phyloP scores from a whole-genome alignment of 768 basidiomycete genomes.

The Rhodotorula kratochvilovae region DNA sequence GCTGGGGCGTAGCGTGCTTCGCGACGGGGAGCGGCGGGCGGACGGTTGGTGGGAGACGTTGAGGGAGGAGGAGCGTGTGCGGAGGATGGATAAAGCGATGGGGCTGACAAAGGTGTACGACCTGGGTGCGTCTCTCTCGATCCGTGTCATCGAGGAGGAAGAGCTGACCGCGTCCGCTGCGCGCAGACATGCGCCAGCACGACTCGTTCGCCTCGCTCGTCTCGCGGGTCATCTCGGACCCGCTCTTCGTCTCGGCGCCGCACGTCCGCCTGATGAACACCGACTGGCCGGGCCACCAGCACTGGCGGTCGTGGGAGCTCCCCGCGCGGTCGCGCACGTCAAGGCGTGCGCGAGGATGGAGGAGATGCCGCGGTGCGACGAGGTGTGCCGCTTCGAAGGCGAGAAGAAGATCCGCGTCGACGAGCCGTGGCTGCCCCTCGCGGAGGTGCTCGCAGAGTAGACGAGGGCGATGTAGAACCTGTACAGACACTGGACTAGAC shows the following conservation, averaged over 20 bases:
- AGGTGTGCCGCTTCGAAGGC: conserved; percentile 4
- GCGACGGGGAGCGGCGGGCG: neutral
- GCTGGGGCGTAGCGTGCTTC: neutral
- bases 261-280: conserved; percentile 1
- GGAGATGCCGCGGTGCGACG: neutral
- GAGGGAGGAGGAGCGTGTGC: neutral
- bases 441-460: neutral
- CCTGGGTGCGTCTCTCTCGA: neutral
- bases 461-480: neutral
- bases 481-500: neutral
- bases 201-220: neutral
- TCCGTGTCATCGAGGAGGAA: neutral
- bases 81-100: neutral
- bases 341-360: conserved; percentile 1
- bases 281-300: neutral
- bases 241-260: neutral
- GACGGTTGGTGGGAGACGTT: neutral
- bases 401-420: neutral
- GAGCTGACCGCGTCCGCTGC: neutral
- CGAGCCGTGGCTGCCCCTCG: neutral
- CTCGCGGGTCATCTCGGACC: neutral
- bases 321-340: neutral
- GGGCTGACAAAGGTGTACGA: neutral
- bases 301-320: neutral
- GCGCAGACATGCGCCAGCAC: conserved; percentile 6